Percentiles rank a stretch among this genome's conserved stretches.
phyloP scores from a whole-genome alignment of 2,329 filamentous ascomycete genomes.

The Aspergillus novoparasiticus region DNA sequence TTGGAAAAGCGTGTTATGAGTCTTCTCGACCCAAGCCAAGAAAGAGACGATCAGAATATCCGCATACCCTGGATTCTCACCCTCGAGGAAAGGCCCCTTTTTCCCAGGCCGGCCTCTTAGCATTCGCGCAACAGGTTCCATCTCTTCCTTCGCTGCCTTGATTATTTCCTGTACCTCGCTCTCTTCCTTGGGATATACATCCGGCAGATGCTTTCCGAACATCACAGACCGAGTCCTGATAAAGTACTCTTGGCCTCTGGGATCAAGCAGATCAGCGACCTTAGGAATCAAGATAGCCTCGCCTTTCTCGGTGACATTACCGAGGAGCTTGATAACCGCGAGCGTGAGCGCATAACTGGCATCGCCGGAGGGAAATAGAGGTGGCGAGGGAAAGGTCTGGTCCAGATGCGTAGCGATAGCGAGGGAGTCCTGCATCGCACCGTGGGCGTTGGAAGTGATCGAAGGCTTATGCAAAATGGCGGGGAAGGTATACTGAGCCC shows the following conservation, averaged over 20 bases:
- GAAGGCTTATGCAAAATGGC: slow-evolving; percentile 34
- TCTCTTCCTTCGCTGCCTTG: slow-evolving; percentile 23
- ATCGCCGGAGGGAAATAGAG: slow-evolving; percentile 37
- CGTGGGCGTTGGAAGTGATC: slow-evolving; percentile 25
- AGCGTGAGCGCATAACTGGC: slow-evolving; percentile 35
- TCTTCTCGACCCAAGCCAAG: slow-evolving; percentile 30
- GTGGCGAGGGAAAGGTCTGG: slow-evolving; percentile 29
- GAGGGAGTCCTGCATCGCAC: slow-evolving; percentile 37
- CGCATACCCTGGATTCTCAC: slow-evolving; percentile 33
- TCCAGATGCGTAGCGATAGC: slow-evolving; percentile 37
- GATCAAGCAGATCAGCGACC: slow-evolving; percentile 29
- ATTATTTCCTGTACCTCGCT: slow-evolving; percentile 21
- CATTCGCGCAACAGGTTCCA: slow-evolving; percentile 26
- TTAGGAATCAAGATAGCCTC: slow-evolving; percentile 25
- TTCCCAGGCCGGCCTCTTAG: slow-evolving; percentile 32
- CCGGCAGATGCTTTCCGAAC: slow-evolving; percentile 32
- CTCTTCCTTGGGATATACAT: slow-evolving; percentile 30
- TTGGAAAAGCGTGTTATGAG: slow-evolving; percentile 25
- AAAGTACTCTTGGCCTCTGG: slow-evolving; percentile 34
- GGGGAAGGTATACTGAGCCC: slow-evolving; percentile 34
- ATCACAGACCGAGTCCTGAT: slow-evolving; percentile 27
- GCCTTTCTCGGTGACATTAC: neutral
- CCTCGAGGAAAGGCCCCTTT: slow-evolving; percentile 38
- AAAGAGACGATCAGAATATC: slow-evolving; percentile 30
- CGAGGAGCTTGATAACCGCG: slow-evolving; percentile 22